A percentile compares a stretch with the other conserved stretches of the same genome.
Evolutionary conservation across 2,329 filamentous ascomycete genomes (phyloP).

Genomic region (Coniochaeta sp.): DNA sequence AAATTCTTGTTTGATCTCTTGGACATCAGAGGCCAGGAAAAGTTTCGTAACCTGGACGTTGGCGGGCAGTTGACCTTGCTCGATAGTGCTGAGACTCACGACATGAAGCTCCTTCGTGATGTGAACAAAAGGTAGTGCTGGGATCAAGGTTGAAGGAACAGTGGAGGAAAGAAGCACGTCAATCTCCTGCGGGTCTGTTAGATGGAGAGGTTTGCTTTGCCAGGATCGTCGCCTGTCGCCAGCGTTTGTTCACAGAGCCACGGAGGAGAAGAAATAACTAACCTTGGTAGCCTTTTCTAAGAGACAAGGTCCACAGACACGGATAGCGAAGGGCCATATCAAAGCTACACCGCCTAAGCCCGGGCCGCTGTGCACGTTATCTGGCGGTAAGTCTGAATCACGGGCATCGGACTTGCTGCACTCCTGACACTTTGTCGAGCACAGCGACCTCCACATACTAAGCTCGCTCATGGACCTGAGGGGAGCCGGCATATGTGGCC

Average conservation of each 20-base stretch:
- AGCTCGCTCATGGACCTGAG: constrained; percentile 59
- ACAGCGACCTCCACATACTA: constrained; percentile 68
- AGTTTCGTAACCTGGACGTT: constrained; percentile 52
- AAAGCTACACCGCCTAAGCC: constrained; percentile 51
- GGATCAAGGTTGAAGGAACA: constrained; percentile 52
- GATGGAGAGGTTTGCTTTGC: neutral
- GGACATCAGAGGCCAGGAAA: constrained; percentile 56
- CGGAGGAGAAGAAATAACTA: constrained; percentile 12
- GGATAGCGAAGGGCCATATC: constrained; percentile 65
- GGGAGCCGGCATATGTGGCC: constrained; percentile 62
- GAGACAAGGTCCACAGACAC: constrained; percentile 61
- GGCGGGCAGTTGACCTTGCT: constrained; percentile 38
- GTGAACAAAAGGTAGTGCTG: constrained; percentile 63
- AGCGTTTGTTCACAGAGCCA: neutral
- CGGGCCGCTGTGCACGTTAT: constrained; percentile 52
- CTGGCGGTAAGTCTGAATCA: constrained; percentile 19
- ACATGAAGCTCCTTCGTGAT: constrained; percentile 54
- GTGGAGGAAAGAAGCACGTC: constrained; percentile 58
- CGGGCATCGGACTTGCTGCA: constrained; percentile 41
- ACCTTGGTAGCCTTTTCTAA: constrained; percentile 57
- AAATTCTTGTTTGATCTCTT: constrained; percentile 55
- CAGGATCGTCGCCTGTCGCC: neutral
- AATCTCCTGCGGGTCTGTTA: constrained; percentile 49
- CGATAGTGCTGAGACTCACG: constrained; percentile 47
- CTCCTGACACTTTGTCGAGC: constrained; percentile 57